phyloP scores from a whole-genome alignment of 75 land plant genomes.

The Cupressus sempervirens region DNA sequence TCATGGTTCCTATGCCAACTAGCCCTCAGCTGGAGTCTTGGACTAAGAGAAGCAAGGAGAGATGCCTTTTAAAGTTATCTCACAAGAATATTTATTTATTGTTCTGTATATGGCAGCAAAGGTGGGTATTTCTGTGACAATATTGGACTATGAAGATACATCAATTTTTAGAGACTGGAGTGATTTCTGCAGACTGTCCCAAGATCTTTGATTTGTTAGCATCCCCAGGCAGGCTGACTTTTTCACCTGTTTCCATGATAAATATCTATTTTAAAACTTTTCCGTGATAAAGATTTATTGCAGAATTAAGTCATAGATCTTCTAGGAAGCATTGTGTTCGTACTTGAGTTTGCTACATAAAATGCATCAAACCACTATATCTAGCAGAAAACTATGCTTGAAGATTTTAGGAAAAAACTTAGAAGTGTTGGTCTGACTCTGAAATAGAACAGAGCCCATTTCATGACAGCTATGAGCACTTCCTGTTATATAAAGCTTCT shows the following conservation, averaged over 20 bases:
- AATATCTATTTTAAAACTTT: neutral
- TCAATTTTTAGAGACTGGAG: neutral
- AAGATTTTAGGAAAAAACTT: neutral
- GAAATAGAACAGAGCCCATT: neutral
- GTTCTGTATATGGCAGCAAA: neutral
- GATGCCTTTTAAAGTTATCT: neutral
- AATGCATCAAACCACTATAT: neutral
- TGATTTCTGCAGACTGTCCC: neutral
- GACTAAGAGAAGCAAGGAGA: neutral
- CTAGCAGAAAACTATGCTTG: neutral
- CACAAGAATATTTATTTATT: neutral
- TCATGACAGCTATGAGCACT: neutral
- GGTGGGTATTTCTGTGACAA: neutral
- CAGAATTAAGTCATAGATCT: neutral
- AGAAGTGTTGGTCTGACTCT: neutral
- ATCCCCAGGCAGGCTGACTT: neutral
- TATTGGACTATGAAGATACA: neutral
- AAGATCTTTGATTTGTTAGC: neutral
- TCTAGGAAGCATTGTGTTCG: neutral
- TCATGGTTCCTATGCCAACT: too few species aligned
- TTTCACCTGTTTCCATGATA: neutral
- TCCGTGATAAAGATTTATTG: neutral
- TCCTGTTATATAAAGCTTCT: neutral
- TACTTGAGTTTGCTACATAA: neutral
- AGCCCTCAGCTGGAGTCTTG: too few species aligned